These are phyloP conservation scores for Daldinia sp. DNA, from an alignment of 2,329 filamentous ascomycete genomes.

Conservation along the genomic window DNA sequence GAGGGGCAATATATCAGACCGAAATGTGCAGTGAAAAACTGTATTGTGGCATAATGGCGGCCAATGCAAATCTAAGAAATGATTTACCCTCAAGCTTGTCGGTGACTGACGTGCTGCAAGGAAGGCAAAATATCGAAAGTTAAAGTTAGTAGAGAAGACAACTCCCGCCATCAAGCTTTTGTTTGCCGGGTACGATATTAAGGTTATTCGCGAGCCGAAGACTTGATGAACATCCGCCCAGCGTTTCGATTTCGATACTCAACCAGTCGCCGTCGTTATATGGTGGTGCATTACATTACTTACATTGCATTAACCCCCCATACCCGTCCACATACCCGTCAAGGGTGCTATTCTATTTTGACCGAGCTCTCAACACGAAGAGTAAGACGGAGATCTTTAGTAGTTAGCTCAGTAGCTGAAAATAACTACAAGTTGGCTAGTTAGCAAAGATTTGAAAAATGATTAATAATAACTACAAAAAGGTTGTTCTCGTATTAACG, in stretches of 20 bases:
- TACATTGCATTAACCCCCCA: too few species aligned
- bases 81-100: slow-evolving; percentile 28
- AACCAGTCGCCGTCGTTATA: too few species aligned
- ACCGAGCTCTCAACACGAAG: not conserved
- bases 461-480: not conserved
- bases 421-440: slow-evolving; percentile 7
- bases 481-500: slow-evolving; percentile 28
- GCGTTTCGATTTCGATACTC: too few species aligned
- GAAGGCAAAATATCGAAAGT: slow-evolving; percentile 15
- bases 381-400: not conserved
- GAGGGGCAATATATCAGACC: slow-evolving; percentile 32
- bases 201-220: slow-evolving; percentile 33
- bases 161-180: slow-evolving; percentile 20
- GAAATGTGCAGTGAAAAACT: slow-evolving; percentile 41
- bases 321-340: too few species aligned
- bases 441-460: not conserved
- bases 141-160: slow-evolving; percentile 24
- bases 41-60: slow-evolving; percentile 18
- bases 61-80: slow-evolving; percentile 7
- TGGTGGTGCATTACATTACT: too few species aligned
- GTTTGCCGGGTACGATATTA: slow-evolving; percentile 18
- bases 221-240: slow-evolving; percentile 29
- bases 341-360: not conserved
- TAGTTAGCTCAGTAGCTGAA: not conserved
- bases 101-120: slow-evolving; percentile 31